Base-by-base conservation (phyloP, 257 asterid species). In the Oldenlandia corymbosa region DNA sequence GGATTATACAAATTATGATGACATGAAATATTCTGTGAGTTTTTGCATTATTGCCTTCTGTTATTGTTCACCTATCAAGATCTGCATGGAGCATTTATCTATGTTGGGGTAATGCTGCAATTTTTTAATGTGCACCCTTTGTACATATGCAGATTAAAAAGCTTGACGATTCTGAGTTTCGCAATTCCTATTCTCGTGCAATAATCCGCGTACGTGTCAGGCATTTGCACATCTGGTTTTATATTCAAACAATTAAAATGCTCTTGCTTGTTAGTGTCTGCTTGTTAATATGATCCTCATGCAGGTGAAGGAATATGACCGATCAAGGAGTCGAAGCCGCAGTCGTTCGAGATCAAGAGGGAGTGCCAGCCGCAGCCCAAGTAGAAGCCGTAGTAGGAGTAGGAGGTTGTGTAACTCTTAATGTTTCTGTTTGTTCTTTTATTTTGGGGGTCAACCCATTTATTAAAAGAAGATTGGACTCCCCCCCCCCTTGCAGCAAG, bases 1-100 rank as follows among this genome's bases (percentile, higher is more conserved):
- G 68, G 99, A 93, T 80, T 93, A 93, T 69, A 84, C 96, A 41
- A 87, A 77, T 70, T 73, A 74, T 11, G 95, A 93, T 48, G 97
- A 93, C 81, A 87, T 90, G 97, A 93, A 76, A 80, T 86, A 85
- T 80, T 93, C 99, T 69, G 97, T 93, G 74, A 81, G 83, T 68
- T 64, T 16, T 67, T 47, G 49, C 63, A n/a, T 30, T n/a, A 17
- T 5, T 34, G 7, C 27, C 17, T 13, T 45, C 2, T 47, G 5
- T 47, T 47, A 17, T 39, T 45, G 11, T n/a, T 37, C 47, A 37
- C 58, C 31, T 21, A 24, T 1, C 23, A n/a, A 13, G 45, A 34
- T 43, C 36, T 49, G 50, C 34, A 23, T 36, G 59, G 30, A 27
- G 65, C 53, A n/a, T 36, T 18, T 13, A 17, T n/a, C 70, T 27